These are phyloP conservation scores for Lasiodiplodia sp. DNA, from an alignment of 2,329 filamentous ascomycete species.

Conservation along the genomic window DNA sequence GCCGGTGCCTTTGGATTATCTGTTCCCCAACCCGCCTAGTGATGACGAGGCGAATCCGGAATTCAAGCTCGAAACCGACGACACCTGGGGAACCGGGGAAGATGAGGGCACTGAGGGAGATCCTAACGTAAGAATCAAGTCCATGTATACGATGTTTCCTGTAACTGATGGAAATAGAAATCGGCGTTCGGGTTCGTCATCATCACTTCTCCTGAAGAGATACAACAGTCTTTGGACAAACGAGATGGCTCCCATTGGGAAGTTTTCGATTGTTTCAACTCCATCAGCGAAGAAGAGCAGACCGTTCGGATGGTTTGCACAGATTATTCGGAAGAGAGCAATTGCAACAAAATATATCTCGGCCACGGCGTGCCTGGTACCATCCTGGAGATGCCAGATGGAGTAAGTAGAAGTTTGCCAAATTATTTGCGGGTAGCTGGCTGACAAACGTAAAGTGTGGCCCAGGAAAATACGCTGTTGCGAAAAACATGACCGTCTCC, in stretches of 20 bases:
- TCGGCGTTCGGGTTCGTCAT: conserved; percentile 28
- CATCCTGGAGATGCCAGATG: conserved; percentile 51
- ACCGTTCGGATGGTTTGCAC: conserved; percentile 50
- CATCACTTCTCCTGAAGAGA: background rate
- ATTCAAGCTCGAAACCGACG: conserved; percentile 36
- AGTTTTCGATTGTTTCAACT: conserved; percentile 48
- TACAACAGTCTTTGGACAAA: conserved; percentile 48
- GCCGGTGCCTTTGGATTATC: conserved; percentile 46
- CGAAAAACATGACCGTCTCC: conserved; percentile 38
- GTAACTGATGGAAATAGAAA: background rate
- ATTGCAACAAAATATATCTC: conserved; percentile 49
- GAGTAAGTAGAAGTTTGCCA: conserved; percentile 3
- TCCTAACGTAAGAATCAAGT: background rate
- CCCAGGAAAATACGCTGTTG: conserved; percentile 51
- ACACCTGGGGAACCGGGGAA: conserved; percentile 20
- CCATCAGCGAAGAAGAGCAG: conserved; percentile 40
- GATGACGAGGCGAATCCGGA: conserved; percentile 42
- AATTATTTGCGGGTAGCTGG: background rate
- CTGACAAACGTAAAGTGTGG: conserved; percentile 40
- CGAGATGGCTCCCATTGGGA: conserved; percentile 57
- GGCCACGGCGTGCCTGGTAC: conserved; percentile 50
- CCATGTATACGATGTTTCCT: background rate
- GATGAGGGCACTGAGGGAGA: background rate
- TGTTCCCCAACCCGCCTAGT: conserved; percentile 46
- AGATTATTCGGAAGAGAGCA: conserved; percentile 43